Conservation (phyloP, 1,284 basidiomycete genomes). For the Tylopilus sp. region DNA sequence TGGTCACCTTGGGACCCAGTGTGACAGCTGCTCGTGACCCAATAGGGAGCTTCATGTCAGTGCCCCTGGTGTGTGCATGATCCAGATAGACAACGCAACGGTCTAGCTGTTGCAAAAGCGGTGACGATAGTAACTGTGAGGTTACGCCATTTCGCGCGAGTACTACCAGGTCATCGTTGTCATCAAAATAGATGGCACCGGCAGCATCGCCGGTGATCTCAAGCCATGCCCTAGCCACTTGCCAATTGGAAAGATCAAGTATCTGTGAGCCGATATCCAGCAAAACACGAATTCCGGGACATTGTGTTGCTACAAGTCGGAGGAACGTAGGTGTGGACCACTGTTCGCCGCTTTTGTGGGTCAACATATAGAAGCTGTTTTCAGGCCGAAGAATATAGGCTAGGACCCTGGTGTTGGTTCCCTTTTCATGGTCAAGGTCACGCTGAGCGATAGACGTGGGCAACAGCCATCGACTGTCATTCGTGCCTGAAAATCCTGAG, state of each 20-base stretch:
- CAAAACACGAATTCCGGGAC: conserved; percentile 41
- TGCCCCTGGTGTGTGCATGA: conserved; percentile 55
- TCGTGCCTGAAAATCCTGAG: conserved; percentile 12
- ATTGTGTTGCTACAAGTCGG: conserved; percentile 30
- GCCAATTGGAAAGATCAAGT: conserved; percentile 45
- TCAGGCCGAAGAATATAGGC: conserved; percentile 42
- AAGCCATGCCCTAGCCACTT: conserved; percentile 45
- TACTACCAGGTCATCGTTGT: conserved; percentile 42
- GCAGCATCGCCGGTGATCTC: conserved; percentile 26
- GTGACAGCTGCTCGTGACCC: conserved; percentile 20
- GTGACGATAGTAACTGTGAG: conserved; percentile 42
- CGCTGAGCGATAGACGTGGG: conserved; percentile 7
- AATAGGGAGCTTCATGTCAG: conserved; percentile 49
- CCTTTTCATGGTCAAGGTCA: too few relatives aligned
- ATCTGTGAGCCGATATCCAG: conserved; percentile 58
- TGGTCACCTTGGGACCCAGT: background rate
- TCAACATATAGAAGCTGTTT: conserved; percentile 39
- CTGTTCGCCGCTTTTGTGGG: conserved; percentile 17
- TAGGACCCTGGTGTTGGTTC: conserved; percentile 39
- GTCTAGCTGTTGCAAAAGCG: conserved; percentile 40
- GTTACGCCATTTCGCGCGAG: conserved; percentile 37
- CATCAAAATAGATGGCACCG: conserved; percentile 48
- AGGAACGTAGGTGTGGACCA: conserved; percentile 36
- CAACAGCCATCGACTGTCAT: conserved; percentile 3
- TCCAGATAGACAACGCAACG: conserved; percentile 52